These are phyloP conservation scores for Tillandsia fasciculata DNA, from an alignment of 176 grass and related monocot species.

Conservation along the genomic window DNA sequence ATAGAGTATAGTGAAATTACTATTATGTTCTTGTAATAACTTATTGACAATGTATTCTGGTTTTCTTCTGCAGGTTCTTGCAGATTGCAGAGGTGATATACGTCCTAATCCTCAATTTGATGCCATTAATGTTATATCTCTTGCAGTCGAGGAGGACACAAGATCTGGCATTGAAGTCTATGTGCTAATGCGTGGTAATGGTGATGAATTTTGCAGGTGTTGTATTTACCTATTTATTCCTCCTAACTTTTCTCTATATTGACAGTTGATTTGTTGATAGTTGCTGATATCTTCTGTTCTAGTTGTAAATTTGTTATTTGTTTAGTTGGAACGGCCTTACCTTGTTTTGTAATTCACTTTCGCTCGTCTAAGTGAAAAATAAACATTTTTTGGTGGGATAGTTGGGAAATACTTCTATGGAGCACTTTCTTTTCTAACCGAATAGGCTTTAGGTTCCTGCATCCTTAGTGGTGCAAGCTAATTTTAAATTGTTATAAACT, in stretches of 20 bases:
- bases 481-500: too few relatives aligned
- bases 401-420: too few relatives aligned
- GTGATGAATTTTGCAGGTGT: slow-evolving; percentile 40
- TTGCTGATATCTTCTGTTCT: slow-evolving; percentile 7
- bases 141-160: slow-evolving; percentile 60
- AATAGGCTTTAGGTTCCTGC: too few relatives aligned
- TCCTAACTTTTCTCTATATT: slow-evolving; percentile 7
- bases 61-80: slow-evolving; percentile 38
- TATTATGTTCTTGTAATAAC: background rate
- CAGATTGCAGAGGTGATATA: slow-evolving; percentile 70
- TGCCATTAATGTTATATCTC: slow-evolving; percentile 69
- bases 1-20: background rate
- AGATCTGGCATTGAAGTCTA: slow-evolving; percentile 30
- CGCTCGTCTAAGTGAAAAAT: too few relatives aligned
- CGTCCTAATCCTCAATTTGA: slow-evolving; percentile 76
- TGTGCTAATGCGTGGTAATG: slow-evolving; percentile 48
- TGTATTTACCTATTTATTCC: slow-evolving; percentile 21
- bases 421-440: too few relatives aligned
- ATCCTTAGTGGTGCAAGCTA: too few relatives aligned
- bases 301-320: too few relatives aligned
- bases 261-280: slow-evolving; percentile 4
- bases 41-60: background rate
- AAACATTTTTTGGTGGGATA: too few relatives aligned
- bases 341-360: too few relatives aligned
- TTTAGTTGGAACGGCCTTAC: too few relatives aligned